These are phyloP conservation scores for Agrocybe pediades DNA, from an alignment of 768 basidiomycete species.

Conservation along the genomic window DNA sequence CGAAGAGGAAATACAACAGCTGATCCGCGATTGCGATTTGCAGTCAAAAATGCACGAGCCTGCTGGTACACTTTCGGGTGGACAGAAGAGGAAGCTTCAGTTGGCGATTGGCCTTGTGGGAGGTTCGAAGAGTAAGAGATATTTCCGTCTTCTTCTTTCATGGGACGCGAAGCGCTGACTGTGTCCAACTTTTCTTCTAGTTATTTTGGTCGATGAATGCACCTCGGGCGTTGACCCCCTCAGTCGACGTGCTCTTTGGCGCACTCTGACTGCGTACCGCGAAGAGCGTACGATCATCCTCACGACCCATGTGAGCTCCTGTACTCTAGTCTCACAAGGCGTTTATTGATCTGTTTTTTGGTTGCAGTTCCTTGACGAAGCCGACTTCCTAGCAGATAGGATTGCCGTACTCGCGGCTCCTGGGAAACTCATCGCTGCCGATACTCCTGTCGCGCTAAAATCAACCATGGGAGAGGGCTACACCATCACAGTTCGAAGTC, in stretches of 20 bases:
- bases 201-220: slow-evolving; percentile 65
- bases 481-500: slow-evolving; percentile 56
- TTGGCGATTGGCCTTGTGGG: slow-evolving; percentile 78
- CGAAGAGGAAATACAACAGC: slow-evolving; percentile 60
- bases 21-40: slow-evolving; percentile 76
- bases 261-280: slow-evolving; percentile 66
- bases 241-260: slow-evolving; percentile 78
- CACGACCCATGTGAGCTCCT: slow-evolving; percentile 68
- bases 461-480: slow-evolving; percentile 73
- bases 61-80: slow-evolving; percentile 69
- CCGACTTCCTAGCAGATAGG: slow-evolving; percentile 74
- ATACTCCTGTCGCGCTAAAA: slow-evolving; percentile 73
- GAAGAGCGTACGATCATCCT: slow-evolving; percentile 70
- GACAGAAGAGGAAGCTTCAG: slow-evolving; percentile 83
- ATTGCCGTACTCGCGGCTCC: slow-evolving; percentile 78
- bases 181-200: slow-evolving; percentile 23
- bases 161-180: neutral
- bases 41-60: slow-evolving; percentile 66
- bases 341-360: neutral
- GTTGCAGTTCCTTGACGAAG: slow-evolving; percentile 72
- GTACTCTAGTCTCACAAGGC: neutral
- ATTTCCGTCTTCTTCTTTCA: neutral
- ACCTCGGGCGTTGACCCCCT: slow-evolving; percentile 85
- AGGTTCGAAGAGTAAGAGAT: slow-evolving; percentile 61
- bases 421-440: slow-evolving; percentile 74